These are phyloP conservation scores for Aspergillus campestris DNA, from an alignment of 495 filamentous ascomycete species.

Conservation along the genomic window DNA sequence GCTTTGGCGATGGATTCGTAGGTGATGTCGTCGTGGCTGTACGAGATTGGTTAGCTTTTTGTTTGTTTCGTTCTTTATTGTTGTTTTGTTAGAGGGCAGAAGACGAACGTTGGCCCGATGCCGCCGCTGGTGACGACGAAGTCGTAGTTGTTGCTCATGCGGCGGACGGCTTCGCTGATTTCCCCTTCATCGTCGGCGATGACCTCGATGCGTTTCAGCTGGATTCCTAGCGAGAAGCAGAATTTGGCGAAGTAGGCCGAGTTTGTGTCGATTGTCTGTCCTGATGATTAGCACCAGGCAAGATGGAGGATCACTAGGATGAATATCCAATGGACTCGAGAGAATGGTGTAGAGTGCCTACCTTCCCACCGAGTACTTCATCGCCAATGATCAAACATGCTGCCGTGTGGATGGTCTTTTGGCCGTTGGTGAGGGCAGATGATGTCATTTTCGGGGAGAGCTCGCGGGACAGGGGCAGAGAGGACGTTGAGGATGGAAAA, in stretches of 20 bases:
- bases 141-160: slow-evolving; percentile 85
- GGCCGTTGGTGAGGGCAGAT: slow-evolving; percentile 37
- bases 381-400: slow-evolving; percentile 95
- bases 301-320: no score
- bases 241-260: slow-evolving; percentile 85
- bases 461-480: slow-evolving; percentile 17
- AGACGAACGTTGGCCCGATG: slow-evolving; percentile 80
- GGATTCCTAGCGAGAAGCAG: slow-evolving; percentile 87
- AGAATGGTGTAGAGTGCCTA: slow-evolving; percentile 14
- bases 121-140: slow-evolving; percentile 92
- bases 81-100: background rate
- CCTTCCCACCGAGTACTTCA: slow-evolving; percentile 96
- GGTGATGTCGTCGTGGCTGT: slow-evolving; percentile 93
- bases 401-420: slow-evolving; percentile 72
- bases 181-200: slow-evolving; percentile 85
- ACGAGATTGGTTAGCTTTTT: background rate
- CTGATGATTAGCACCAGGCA: background rate
- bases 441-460: slow-evolving; percentile 46
- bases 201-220: slow-evolving; percentile 81
- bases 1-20: slow-evolving; percentile 90
- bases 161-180: slow-evolving; percentile 76
- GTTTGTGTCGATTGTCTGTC: slow-evolving; percentile 80
- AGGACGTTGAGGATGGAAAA: slow-evolving; percentile 37
- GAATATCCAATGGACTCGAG: no score
- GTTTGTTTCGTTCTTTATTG: background rate